A percentile compares a stretch with the other conserved stretches of the same genome.
Evolutionary conservation across 805 yeast genomes (phyloP).

Genomic region (Saccharomycopsis capsularis): DNA sequence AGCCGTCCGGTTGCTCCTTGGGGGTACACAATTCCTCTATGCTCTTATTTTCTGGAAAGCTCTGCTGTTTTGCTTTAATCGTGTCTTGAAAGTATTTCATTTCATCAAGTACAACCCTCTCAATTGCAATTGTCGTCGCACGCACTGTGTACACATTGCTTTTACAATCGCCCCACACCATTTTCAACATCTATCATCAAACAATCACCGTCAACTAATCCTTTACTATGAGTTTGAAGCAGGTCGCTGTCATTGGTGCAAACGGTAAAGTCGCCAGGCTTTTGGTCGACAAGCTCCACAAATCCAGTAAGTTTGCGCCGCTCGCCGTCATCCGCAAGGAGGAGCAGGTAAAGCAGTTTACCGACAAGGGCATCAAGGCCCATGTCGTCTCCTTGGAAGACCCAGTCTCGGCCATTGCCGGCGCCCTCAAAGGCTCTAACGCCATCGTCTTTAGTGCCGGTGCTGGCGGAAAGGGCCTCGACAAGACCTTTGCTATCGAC

Average conservation of each 20-base stretch:
- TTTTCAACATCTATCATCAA: no score
- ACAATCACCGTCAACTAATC: no score
- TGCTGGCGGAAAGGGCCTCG: slow-evolving; percentile 49
- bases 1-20: no score
- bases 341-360: slow-evolving; percentile 39
- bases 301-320: slow-evolving; percentile 31
- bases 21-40: no score
- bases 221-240: no score
- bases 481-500: slow-evolving; percentile 44
- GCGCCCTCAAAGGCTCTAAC: slow-evolving; percentile 39
- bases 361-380: slow-evolving; percentile 32
- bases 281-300: slow-evolving; percentile 33
- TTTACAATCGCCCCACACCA: no score
- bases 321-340: slow-evolving; percentile 39
- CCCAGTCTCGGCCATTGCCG: slow-evolving; percentile 31
- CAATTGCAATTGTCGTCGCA: no score
- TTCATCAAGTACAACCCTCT: no score
- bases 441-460: slow-evolving; percentile 59
- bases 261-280: slow-evolving; percentile 54
- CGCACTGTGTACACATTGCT: no score
- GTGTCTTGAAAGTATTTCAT: no score
- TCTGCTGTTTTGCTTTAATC: no score
- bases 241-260: slow-evolving; percentile 49
- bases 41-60: no score
- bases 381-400: slow-evolving; percentile 35